phyloP scores from a whole-genome alignment of 2,329 filamentous ascomycete genomes.

The Eurotiales sp. region DNA sequence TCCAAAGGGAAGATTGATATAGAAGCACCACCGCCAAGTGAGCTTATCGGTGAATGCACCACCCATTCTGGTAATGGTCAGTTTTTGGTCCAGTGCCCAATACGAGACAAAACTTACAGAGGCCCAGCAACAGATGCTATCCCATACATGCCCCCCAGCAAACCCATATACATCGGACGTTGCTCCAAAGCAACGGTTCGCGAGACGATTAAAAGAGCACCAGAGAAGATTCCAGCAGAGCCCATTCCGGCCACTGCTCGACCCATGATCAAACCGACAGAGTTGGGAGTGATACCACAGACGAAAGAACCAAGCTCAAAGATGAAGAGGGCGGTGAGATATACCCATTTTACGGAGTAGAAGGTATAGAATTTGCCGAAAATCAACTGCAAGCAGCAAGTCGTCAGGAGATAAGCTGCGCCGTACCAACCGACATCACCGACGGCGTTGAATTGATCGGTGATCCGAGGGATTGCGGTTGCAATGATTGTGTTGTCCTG shows the following conservation, averaged over 20 bases:
- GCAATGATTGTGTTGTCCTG: background rate
- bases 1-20: constrained; percentile 39
- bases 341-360: constrained; percentile 21
- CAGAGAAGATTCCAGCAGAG: constrained; percentile 16
- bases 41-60: constrained; percentile 40
- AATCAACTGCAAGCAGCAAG: constrained; percentile 45
- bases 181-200: constrained; percentile 12
- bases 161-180: constrained; percentile 3
- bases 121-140: constrained; percentile 26
- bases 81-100: too few species aligned
- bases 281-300: constrained; percentile 21
- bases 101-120: too few species aligned
- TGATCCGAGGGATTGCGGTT: too few species aligned
- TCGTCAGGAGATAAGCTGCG: constrained; percentile 40
- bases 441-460: too few species aligned
- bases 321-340: constrained; percentile 20
- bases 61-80: too few species aligned
- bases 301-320: constrained; percentile 25
- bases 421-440: constrained; percentile 35
- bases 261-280: constrained; percentile 20
- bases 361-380: constrained; percentile 9
- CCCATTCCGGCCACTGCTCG: constrained; percentile 22
- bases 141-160: constrained; percentile 13
- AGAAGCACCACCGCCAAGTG: constrained; percentile 42
- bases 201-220: constrained; percentile 17